Base-by-base conservation (phyloP, 352 stramenopile genomes). In the Globisporangium takayamanum region DNA sequence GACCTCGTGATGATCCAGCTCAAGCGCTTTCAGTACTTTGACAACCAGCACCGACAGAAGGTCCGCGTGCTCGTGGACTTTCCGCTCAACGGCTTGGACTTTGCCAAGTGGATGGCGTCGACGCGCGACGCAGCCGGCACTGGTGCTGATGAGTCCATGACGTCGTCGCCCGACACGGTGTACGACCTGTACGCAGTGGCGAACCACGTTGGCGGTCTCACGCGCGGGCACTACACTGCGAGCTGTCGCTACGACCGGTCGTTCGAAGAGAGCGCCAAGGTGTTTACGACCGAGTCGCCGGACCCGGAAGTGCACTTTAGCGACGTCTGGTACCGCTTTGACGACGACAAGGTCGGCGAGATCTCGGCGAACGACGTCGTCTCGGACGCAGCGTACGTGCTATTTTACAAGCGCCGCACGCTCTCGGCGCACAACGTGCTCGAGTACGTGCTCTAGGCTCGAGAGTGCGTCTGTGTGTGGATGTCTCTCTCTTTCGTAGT, bases 101-200 rank as follows among this genome's bases (percentile, higher is more conserved):
- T 95, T n/a, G 80, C 76, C 8, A 76, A 72, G 26, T 93, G 84
- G 76, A 87, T 92, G 60, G 76, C 67, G 26, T 55, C 67, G 22
- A 44, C 48, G 1, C 45, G 22, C 15, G 48, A 22, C 0, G 25
- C 25, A 7, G 26, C 20, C 12, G 25, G 48, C 48, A 5, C 28
- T 10, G 20, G 15, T 1, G 16, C 33, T 12, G 5, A 39, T 5
- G 30, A 36, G 1, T 14, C 33, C 5, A 10, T 12, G 5, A 42
- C 22, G 1, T 41, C 44, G 22, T 50, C 59, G 6, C 33, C 41
- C 28, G 49, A 44, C 12, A 61, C 57, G 26, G 66, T 94, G 25
- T 99, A 98, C 62, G 96, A 99, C 66, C 72, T 99, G 28, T 99
- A 98, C 63, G 95, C 89, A 20, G 96, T 99, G 8, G 92, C 97